Percentiles rank a stretch among this genome's conserved stretches.
Conservation (phyloP, 2,329 filamentous ascomycete species). For the Cladophialophora immunda region DNA sequence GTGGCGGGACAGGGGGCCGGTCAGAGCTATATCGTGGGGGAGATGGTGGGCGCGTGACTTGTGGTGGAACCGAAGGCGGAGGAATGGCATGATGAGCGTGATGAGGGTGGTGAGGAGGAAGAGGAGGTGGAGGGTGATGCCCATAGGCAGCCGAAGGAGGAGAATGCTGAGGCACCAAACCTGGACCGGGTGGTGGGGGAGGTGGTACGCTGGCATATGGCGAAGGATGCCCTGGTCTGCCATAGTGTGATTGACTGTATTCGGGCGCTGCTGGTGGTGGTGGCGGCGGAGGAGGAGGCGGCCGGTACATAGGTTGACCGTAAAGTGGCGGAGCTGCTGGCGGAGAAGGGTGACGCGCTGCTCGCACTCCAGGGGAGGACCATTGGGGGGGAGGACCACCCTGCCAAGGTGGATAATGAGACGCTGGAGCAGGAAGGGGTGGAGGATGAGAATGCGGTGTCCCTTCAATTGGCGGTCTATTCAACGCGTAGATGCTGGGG, state of each 20-base stretch:
- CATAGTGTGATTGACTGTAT: constrained; percentile 30
- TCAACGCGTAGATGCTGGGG: constrained; percentile 43
- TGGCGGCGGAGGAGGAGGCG: constrained; percentile 20
- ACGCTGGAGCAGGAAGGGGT: constrained; percentile 21
- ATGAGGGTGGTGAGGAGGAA: constrained; percentile 11
- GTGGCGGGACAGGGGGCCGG: constrained; percentile 27
- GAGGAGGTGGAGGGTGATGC: constrained; percentile 21
- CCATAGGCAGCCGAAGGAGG: constrained; percentile 33
- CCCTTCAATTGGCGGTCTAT: constrained; percentile 25
- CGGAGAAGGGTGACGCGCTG: constrained; percentile 53
- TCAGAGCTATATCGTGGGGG: constrained; percentile 32
- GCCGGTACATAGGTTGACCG: constrained; percentile 39
- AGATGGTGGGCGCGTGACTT: constrained; percentile 26
- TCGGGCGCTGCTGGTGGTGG: constrained; percentile 22
- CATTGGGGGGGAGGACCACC: constrained; percentile 38
- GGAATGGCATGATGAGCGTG: constrained; percentile 25
- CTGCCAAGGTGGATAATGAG: constrained; percentile 36
- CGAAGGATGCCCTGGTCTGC: constrained; percentile 28
- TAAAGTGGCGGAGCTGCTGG: constrained; percentile 43
- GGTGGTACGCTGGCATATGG: constrained; percentile 24
- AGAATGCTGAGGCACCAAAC: constrained; percentile 33
- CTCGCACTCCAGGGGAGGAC: constrained; percentile 56
- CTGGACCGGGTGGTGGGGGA: constrained; percentile 31
- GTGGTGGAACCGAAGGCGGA: constrained; percentile 14
- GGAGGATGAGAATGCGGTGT: constrained; percentile 31